phyloP scores from a whole-genome alignment of 495 filamentous ascomycete genomes.

The Penicillium roqueforti region DNA sequence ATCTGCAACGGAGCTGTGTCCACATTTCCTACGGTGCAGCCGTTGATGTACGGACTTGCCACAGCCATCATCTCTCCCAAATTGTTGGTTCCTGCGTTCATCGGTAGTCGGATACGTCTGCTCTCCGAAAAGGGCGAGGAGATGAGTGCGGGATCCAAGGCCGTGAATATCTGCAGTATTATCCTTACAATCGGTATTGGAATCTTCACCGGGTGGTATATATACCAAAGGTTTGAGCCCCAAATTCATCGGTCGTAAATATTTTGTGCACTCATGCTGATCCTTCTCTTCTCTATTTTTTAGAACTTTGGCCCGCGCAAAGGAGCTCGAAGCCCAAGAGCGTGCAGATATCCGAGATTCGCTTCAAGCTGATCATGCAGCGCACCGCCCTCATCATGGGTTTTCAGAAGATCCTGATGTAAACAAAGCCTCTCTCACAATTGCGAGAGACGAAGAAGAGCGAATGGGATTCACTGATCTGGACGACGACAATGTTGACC shows the following conservation, averaged over 20 bases:
- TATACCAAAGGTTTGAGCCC: conserved; percentile 61
- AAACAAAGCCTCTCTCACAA: conserved; percentile 39
- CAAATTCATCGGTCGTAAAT: neutral
- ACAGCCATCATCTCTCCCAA: conserved; percentile 78
- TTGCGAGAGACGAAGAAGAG: conserved; percentile 48
- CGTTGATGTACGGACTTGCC: conserved; percentile 70
- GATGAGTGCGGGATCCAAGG: conserved; percentile 51
- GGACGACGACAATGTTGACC: conserved; percentile 41
- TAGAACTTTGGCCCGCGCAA: conserved; percentile 76
- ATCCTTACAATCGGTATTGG: conserved; percentile 66
- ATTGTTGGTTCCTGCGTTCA: conserved; percentile 86
- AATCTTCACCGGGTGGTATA: conserved; percentile 71
- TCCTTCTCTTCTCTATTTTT: neutral
- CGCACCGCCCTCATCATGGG: conserved; percentile 34
- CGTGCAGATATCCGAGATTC: conserved; percentile 46
- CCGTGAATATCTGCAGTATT: conserved; percentile 80
- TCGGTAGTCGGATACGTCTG: conserved; percentile 65
- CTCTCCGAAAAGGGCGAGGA: conserved; percentile 65
- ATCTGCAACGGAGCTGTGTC: conserved; percentile 91
- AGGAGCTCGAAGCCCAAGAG: conserved; percentile 81
- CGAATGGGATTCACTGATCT: conserved; percentile 45
- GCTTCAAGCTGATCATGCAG: conserved; percentile 37
- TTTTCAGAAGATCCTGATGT: conserved; percentile 47
- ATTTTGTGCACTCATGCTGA: conserved; percentile 5
- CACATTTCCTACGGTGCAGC: conserved; percentile 83